Evolutionary conservation across 208 protist species (phyloP), one percentile per base, ranked within the genome.

Genomic region (Leishmania martiniquensis): DNA sequence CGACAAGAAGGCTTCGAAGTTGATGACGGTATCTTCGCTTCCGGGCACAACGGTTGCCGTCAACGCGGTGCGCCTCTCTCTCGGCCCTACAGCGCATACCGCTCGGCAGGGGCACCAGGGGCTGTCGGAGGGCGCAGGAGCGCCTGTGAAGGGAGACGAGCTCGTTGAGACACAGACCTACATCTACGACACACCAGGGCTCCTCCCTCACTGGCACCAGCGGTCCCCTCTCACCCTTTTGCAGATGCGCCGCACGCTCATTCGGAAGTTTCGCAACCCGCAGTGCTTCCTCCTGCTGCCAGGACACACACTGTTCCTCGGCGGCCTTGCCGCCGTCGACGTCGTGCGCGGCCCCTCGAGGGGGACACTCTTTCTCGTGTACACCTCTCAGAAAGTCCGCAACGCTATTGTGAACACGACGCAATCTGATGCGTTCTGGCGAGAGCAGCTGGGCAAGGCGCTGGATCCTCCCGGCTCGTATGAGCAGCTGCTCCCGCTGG

Each of bases 231-330:
- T 98, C 25, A 98, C 93, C 15, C 85, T 98, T 12, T 85, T 91
- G 60, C 91, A 98, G 75, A 97, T 97, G 94, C 94, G 92, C 4
- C 91, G 95, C 57, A 94, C 92, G 44, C 87, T 98, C 13, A 95
- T 96, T 52, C 89, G 93, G n/a, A 92, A 90, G 78, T 96, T 89
- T 75, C 88, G 93, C 44, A 93, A 96, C 77, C 89, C 93, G 57
- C 89, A 98, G 68, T 98, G 91, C 80, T 98, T 93, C 80, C 76
- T 95, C 47, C 84, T 98, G 17, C 73, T 91, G 1, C 91, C 91
- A 3, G 95, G 95, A 32, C 90, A 97, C 78, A 96, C 95, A 2
- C 79, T 98, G n/a, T 87, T 96, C 54, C 78, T 98, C 22, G 87
- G 91, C 25, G 95, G 95, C 13, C 81, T 97, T n/a, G 92, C 91